Evolutionary conservation across 2,329 filamentous ascomycete genomes (phyloP), one percentile per base, ranked within the genome.

Genomic region (Neonectria magnoliae): DNA sequence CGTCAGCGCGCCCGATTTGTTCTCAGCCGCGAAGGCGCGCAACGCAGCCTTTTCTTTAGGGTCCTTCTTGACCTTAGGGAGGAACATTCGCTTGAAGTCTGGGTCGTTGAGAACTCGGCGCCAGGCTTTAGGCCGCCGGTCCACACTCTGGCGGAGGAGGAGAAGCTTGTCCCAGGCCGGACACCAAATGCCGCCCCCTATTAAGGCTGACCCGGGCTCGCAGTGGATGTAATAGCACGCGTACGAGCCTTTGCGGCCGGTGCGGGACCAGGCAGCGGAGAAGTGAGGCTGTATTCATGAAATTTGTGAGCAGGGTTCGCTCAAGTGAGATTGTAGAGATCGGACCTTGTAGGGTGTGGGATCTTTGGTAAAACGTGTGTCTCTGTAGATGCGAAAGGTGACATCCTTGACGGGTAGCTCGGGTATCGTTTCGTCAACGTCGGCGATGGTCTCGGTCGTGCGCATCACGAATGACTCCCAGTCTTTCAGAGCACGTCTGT

Each of bases 161-260:
- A 94, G 88, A 76, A 97, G 81, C 67, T 85, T 85, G 38, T 85
- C 85, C 14, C 87, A 86, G 57, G 93, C 91, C 2, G 93, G 93
- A 72, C 90, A 87, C 93, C 93, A 97, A 16, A 97, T 81, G 1
- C 94, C 94, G 51, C 93, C 93, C 62, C 92, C 94, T 45, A 97
- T 82, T 71, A 95, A 92, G 75, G 88, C 91, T 55, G 85, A 82
- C 3, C 83, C 83, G 11, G 94, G 93, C 76, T 95, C 88, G 68
- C 93, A 86, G 77, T 97, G 93, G 20, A 97, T 81, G 80, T 97
- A 97, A 81, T 97, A 97, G 75, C 89, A 91, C 7, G 94, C 94
- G 78, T 96, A 97, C 10, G 92, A 90, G 0, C 93, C 93, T 79
- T 97, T 97, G 59, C 92, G 87, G 20, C 94, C 94, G 0, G 93